These are phyloP conservation scores for Salinomyces thailandicus DNA, from an alignment of 2,329 filamentous ascomycete species.

Conservation along the genomic window DNA sequence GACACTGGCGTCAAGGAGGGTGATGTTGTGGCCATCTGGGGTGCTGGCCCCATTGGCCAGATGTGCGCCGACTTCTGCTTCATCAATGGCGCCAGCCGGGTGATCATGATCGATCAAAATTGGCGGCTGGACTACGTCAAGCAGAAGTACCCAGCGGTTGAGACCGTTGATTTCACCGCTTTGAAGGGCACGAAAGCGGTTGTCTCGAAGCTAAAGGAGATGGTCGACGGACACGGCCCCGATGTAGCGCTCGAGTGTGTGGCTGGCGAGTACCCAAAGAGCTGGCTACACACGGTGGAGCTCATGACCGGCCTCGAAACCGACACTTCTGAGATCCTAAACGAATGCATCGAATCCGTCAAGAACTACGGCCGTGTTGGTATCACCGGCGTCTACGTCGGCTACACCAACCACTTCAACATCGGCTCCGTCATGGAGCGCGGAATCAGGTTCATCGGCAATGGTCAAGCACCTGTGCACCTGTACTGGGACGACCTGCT, in stretches of 20 bases:
- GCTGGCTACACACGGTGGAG: constrained; percentile 52
- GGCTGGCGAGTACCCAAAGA: constrained; percentile 53
- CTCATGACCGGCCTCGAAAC: constrained; percentile 61
- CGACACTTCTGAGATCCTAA: constrained; percentile 70
- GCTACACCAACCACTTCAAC: constrained; percentile 69
- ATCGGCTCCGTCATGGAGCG: constrained; percentile 77
- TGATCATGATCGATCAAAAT: constrained; percentile 71
- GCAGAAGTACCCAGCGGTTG: constrained; percentile 53
- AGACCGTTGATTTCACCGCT: constrained; percentile 59
- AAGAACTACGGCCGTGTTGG: constrained; percentile 63
- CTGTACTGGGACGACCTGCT: constrained; percentile 76
- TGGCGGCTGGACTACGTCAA: constrained; percentile 60
- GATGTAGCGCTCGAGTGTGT: constrained; percentile 61
- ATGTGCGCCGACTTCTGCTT: constrained; percentile 61
- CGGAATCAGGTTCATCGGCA: constrained; percentile 66
- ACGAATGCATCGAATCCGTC: constrained; percentile 69
- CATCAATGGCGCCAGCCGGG: constrained; percentile 59
- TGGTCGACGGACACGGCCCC: constrained; percentile 57
- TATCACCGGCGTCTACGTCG: constrained; percentile 61
- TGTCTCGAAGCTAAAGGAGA: constrained; percentile 60
- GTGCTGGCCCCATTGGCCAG: constrained; percentile 76
- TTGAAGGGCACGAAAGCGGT: constrained; percentile 52
- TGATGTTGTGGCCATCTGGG: constrained; percentile 74
- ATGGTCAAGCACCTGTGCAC: constrained; percentile 63
- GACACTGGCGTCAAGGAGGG: constrained; percentile 71